Conservation (phyloP, 1,139 yeast genomes). For the Hemisphaericaspora lyxosophila region DNA sequence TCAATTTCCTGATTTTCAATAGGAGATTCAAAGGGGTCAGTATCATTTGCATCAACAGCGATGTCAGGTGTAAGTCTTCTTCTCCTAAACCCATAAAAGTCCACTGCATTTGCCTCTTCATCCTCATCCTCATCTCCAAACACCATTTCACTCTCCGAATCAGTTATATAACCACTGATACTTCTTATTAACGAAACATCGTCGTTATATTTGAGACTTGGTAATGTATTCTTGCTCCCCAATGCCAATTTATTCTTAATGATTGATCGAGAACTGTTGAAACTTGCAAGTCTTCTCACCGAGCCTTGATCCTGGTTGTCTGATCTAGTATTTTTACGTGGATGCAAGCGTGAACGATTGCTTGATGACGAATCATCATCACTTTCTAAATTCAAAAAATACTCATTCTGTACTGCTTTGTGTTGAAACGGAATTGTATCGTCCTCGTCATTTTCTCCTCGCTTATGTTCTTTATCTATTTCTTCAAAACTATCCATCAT, state of each 20-base stretch:
- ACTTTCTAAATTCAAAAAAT: constrained; percentile 8
- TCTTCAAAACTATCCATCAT: constrained; percentile 9
- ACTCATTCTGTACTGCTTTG: constrained; percentile 8
- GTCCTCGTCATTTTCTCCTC: constrained; percentile 4
- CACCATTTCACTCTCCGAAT: constrained; percentile 17
- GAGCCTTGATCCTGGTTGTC: not conserved
- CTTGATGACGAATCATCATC: constrained; percentile 5
- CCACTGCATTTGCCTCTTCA: constrained; percentile 3
- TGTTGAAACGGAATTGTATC: constrained; percentile 11
- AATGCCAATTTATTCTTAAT: constrained; percentile 16
- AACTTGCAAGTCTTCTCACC: constrained; percentile 7
- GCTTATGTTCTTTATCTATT: no score
- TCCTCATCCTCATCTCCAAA: constrained; percentile 2
- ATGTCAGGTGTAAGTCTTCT: not conserved
- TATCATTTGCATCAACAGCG: constrained; percentile 2
- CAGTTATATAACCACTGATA: constrained; percentile 20
- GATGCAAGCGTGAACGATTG: constrained; percentile 3
- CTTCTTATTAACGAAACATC: constrained; percentile 12
- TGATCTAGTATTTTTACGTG: not conserved
- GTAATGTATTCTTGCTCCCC: constrained; percentile 10
- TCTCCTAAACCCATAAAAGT: constrained; percentile 12
- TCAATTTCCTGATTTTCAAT: not conserved
- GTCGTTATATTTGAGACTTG: constrained; percentile 11
- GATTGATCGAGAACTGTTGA: constrained; percentile 14
- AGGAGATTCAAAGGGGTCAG: not conserved